Percentiles rank a stretch among this genome's conserved stretches.
phyloP scores from a whole-genome alignment of 2,329 filamentous ascomycete species.

The Pseudogymnoascus sp. region DNA sequence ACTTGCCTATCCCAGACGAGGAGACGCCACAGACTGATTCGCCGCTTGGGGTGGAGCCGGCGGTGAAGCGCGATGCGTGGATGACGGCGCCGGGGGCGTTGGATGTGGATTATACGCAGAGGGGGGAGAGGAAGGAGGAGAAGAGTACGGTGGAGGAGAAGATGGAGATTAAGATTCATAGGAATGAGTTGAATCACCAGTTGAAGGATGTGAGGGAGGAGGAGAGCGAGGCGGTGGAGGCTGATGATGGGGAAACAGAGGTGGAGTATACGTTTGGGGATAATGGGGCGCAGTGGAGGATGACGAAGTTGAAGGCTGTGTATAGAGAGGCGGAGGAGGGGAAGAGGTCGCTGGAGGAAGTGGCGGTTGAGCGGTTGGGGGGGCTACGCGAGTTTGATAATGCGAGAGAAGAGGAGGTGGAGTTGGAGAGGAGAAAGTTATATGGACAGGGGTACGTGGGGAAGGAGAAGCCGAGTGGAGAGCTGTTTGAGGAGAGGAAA shows the following conservation, averaged over 20 bases:
- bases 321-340: slow-evolving; percentile 72
- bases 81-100: slow-evolving; percentile 83
- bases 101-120: slow-evolving; percentile 75
- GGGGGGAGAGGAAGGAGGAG: slow-evolving; percentile 48
- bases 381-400: slow-evolving; percentile 81
- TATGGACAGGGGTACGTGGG: slow-evolving; percentile 82
- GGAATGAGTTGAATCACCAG: slow-evolving; percentile 73
- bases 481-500: slow-evolving; percentile 73
- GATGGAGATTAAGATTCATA: slow-evolving; percentile 48
- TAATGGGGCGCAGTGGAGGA: slow-evolving; percentile 83
- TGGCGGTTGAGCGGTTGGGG: slow-evolving; percentile 77
- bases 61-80: slow-evolving; percentile 73
- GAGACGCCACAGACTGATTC: slow-evolving; percentile 32
- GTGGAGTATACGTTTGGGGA: slow-evolving; percentile 86
- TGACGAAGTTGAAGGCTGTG: slow-evolving; percentile 86
- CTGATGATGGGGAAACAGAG: slow-evolving; percentile 47
- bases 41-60: slow-evolving; percentile 19
- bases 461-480: slow-evolving; percentile 80
- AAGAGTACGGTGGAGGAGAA: slow-evolving; percentile 31
- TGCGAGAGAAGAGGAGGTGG: slow-evolving; percentile 85
- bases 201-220: slow-evolving; percentile 54
- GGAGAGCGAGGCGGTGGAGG: slow-evolving; percentile 44
- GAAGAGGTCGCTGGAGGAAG: slow-evolving; percentile 66
- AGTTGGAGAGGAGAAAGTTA: slow-evolving; percentile 71
- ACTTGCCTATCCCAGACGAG: slow-evolving; percentile 46